phyloP scores from a whole-genome alignment of 1,139 yeast genomes.

The Meyerozyma sp. region DNA sequence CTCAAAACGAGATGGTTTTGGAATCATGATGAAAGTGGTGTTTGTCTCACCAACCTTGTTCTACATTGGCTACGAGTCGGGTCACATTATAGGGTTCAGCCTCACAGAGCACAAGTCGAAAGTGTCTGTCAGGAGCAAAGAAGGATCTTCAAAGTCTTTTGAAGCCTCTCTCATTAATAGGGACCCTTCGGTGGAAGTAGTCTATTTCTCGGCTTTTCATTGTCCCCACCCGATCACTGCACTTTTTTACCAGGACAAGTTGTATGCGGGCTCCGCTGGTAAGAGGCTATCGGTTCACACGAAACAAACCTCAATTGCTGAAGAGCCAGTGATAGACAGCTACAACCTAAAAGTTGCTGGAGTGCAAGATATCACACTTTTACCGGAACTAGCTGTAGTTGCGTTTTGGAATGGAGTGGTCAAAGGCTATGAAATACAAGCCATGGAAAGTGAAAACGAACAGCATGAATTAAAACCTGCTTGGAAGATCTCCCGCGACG shows the following conservation, averaged over 20 bases:
- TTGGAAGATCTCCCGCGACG: slow-evolving; percentile 2
- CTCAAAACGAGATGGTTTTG: slow-evolving; percentile 33
- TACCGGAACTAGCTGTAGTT: slow-evolving; percentile 10
- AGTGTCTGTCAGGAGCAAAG: slow-evolving; percentile 1
- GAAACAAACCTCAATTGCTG: slow-evolving; percentile 7
- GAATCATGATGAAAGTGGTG: slow-evolving; percentile 49
- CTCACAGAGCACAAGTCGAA: slow-evolving; percentile 9
- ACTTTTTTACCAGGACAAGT: slow-evolving; percentile 15
- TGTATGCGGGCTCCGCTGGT: slow-evolving; percentile 41
- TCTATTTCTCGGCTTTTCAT: slow-evolving; percentile 25
- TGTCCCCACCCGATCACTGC: slow-evolving; percentile 50
- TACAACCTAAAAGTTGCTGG: slow-evolving; percentile 18
- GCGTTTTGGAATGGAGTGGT: slow-evolving; percentile 42
- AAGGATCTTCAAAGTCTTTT: background rate
- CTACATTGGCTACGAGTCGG: slow-evolving; percentile 55
- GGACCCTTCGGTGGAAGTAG: slow-evolving; percentile 14
- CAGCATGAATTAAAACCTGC: slow-evolving; percentile 6
- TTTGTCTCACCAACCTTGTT: slow-evolving; percentile 25
- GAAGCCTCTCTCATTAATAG: slow-evolving; percentile 15
- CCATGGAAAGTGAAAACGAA: no score
- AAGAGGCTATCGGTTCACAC: slow-evolving; percentile 27
- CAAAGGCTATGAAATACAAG: slow-evolving; percentile 14
- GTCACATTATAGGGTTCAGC: slow-evolving; percentile 36
- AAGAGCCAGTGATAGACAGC: slow-evolving; percentile 3
- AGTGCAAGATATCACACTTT: slow-evolving; percentile 9